phyloP scores from a whole-genome alignment of 192 early-diverging fungal genomes.

The Coemansia sp. region DNA sequence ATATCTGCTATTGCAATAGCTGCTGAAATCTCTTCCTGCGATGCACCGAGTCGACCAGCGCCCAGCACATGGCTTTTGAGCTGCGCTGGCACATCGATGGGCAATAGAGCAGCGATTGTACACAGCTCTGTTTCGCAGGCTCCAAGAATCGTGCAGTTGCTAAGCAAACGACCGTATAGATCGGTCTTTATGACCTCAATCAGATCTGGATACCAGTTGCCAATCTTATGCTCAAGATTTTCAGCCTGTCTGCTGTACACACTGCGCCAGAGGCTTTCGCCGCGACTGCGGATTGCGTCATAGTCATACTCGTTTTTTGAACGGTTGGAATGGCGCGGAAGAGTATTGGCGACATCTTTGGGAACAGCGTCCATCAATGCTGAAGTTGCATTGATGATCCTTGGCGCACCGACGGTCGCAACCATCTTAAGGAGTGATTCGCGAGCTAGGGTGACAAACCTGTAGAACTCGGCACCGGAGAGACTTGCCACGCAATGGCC shows the following conservation, averaged over 20 bases:
- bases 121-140: slow-evolving; percentile 36
- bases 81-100: slow-evolving; percentile 32
- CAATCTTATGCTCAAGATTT: slow-evolving; percentile 27
- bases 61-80: slow-evolving; percentile 42
- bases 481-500: background rate
- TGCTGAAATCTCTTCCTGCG: slow-evolving; percentile 19
- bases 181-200: slow-evolving; percentile 44
- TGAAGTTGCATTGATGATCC: slow-evolving; percentile 25
- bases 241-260: slow-evolving; percentile 38
- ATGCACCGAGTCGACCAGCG: slow-evolving; percentile 22
- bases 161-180: slow-evolving; percentile 37
- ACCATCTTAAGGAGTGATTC: slow-evolving; percentile 15
- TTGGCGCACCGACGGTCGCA: slow-evolving; percentile 11
- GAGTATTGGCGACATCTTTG: background rate
- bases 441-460: slow-evolving; percentile 5
- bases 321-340: slow-evolving; percentile 11
- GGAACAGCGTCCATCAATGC: slow-evolving; percentile 19
- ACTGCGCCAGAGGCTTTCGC: slow-evolving; percentile 20
- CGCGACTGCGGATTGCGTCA: slow-evolving; percentile 17
- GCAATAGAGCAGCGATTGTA: slow-evolving; percentile 25
- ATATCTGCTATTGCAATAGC: slow-evolving; percentile 16
- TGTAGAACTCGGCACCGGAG: background rate
- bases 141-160: slow-evolving; percentile 23
- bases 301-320: slow-evolving; percentile 18
- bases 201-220: slow-evolving; percentile 33